These are phyloP conservation scores for Pseudogymnoascus sp. DNA, from an alignment of 2,329 filamentous ascomycete species.

Conservation along the genomic window DNA sequence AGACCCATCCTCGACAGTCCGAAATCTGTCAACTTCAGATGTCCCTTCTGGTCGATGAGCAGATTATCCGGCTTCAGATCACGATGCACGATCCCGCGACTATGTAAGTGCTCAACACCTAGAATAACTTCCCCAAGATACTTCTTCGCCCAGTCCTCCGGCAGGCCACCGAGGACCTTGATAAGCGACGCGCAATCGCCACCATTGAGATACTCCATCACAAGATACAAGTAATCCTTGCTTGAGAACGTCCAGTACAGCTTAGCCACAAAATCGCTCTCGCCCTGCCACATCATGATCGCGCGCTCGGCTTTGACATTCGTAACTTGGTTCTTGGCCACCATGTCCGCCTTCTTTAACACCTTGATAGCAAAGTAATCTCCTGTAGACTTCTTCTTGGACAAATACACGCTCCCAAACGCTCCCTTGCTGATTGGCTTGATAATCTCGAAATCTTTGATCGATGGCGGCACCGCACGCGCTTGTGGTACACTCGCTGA, in stretches of 20 bases:
- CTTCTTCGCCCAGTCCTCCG: conserved; percentile 97
- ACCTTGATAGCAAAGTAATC: conserved; percentile 99
- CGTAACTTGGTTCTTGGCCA: conserved; percentile 97
- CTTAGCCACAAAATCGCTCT: conserved; percentile 98
- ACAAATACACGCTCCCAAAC: conserved; percentile 94
- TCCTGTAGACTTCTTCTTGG: conserved; percentile 96
- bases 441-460: conserved; percentile 99
- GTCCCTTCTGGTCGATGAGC: conserved; percentile 91
- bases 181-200: conserved; percentile 95
- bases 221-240: conserved; percentile 96
- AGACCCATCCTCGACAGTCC: conserved; percentile 95
- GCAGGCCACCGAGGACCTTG: conserved; percentile 82
- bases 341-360: conserved; percentile 99
- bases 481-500: conserved; percentile 73
- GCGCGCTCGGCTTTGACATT: conserved; percentile 98
- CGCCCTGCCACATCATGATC: conserved; percentile 99
- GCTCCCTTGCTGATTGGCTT: conserved; percentile 99
- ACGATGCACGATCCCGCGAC: conserved; percentile 88
- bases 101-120: conserved; percentile 94
- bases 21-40: conserved; percentile 95
- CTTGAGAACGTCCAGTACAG: conserved; percentile 99
- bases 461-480: conserved; percentile 83
- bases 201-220: conserved; percentile 98
- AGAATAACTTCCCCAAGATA: conserved; percentile 93
- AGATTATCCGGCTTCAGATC: conserved; percentile 97